phyloP scores from a whole-genome alignment of 1,284 basidiomycete genomes.

The Pyrrhoderma lamaoense region DNA sequence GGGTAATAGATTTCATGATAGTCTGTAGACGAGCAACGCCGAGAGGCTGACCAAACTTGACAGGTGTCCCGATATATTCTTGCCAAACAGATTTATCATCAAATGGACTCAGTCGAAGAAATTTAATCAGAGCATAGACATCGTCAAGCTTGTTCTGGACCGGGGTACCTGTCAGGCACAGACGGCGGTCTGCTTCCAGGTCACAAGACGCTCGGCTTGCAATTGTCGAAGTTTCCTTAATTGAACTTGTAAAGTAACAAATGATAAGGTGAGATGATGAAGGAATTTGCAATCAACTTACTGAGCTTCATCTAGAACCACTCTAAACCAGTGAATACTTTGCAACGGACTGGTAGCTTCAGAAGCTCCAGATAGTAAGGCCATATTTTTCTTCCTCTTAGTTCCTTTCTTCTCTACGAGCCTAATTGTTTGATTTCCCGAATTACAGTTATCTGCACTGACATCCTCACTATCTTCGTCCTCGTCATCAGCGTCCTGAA shows the following conservation, averaged over 20 bases:
- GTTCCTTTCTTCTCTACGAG: conserved; percentile 45
- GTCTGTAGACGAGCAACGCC: conserved; percentile 92
- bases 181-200: conserved; percentile 84
- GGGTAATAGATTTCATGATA: conserved; percentile 94
- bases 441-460: too few species aligned
- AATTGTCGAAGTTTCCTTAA: conserved; percentile 93
- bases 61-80: conserved; percentile 85
- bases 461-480: conserved; percentile 63
- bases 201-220: conserved; percentile 94
- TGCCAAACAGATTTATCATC: conserved; percentile 93
- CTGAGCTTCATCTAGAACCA: conserved; percentile 98
- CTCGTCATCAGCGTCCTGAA: conserved; percentile 43
- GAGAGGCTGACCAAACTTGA: conserved; percentile 87
- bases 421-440: too few species aligned
- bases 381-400: conserved; percentile 61
- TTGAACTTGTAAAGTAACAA: conserved; percentile 56
- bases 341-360: conserved; percentile 86
- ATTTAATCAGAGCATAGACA: conserved; percentile 94
- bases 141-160: conserved; percentile 99
- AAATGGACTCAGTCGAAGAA: conserved; percentile 87
- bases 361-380: conserved; percentile 35
- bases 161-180: conserved; percentile 95
- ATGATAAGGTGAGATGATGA: conserved; percentile 20
- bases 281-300: conserved; percentile 52
- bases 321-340: conserved; percentile 94